phyloP scores from a whole-genome alignment of 1,284 basidiomycete genomes.

The Fomitopsis pinicola region DNA sequence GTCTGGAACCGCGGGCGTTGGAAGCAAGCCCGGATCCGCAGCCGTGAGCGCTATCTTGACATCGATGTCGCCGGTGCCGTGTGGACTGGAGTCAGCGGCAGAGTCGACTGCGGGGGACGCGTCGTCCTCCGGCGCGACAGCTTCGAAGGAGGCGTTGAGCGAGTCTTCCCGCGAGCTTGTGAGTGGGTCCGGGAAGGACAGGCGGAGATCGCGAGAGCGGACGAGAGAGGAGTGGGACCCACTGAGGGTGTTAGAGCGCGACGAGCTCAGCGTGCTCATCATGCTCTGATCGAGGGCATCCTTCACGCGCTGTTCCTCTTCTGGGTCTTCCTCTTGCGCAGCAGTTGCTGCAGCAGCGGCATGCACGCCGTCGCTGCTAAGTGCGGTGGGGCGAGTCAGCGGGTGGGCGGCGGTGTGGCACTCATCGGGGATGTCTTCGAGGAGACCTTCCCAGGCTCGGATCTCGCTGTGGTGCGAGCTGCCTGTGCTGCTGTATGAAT shows the following conservation, averaged over 20 bases:
- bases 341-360: conserved; percentile 8
- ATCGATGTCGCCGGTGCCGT: conserved; percentile 4
- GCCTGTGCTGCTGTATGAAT: conserved; percentile 60
- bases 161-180: conserved; percentile 55
- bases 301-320: conserved; percentile 62
- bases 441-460: conserved; percentile 71
- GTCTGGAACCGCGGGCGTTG: conserved; percentile 35
- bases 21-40: conserved; percentile 34
- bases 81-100: conserved; percentile 8
- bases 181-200: conserved; percentile 76
- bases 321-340: conserved; percentile 25
- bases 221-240: conserved; percentile 43
- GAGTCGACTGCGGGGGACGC: conserved; percentile 10
- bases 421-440: conserved; percentile 51
- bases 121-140: conserved; percentile 28
- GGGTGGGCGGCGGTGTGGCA: conserved; percentile 23
- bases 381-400: conserved; percentile 15
- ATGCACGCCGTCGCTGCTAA: conserved; percentile 24
- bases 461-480: conserved; percentile 63
- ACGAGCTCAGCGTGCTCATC: conserved; percentile 66
- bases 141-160: conserved; percentile 49
- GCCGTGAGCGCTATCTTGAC: conserved; percentile 11
- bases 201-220: conserved; percentile 63
- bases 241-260: conserved; percentile 31
- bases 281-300: conserved; percentile 75